Conservation (phyloP, 2,329 filamentous ascomycete species). For the Alternaria angustiovoidea region DNA sequence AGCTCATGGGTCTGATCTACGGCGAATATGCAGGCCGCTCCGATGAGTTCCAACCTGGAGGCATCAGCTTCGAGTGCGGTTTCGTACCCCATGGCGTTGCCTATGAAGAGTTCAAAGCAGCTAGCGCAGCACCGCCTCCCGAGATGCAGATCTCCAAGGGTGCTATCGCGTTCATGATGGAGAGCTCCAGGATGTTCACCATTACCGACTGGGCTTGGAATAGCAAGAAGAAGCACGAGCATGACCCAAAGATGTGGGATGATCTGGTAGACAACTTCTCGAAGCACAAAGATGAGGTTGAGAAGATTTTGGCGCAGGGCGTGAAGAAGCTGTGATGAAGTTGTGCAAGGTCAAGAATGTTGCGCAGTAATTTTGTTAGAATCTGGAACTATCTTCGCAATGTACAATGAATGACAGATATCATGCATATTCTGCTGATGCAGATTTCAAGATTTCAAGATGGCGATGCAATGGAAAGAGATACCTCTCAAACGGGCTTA, state of each 20-base stretch:
- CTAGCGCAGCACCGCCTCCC: constrained; percentile 58
- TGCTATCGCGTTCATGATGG: constrained; percentile 72
- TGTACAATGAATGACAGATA: not conserved
- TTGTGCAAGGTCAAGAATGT: not conserved
- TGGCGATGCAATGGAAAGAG: not conserved
- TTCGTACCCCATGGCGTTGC: constrained; percentile 73
- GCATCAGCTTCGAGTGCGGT: constrained; percentile 71
- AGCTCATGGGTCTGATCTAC: constrained; percentile 71
- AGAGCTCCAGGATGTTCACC: constrained; percentile 54
- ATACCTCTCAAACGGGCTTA: constrained; percentile 1
- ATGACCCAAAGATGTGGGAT: constrained; percentile 60
- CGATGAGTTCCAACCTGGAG: constrained; percentile 67
- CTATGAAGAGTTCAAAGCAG: constrained; percentile 64
- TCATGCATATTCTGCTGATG: not conserved
- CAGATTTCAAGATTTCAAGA: not conserved
- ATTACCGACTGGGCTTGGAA: constrained; percentile 50
- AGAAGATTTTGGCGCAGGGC: constrained; percentile 53
- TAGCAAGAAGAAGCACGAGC: constrained; percentile 57
- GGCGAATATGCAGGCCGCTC: constrained; percentile 62
- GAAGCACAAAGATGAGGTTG: constrained; percentile 56
- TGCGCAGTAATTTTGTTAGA: too few relatives aligned
- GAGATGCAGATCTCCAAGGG: constrained; percentile 55
- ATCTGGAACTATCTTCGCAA: not conserved
- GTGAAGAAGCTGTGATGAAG: constrained; percentile 32
- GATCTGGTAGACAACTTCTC: constrained; percentile 63